Evolutionary conservation across 306 rosid species (phyloP).

Genomic region (Mimosa pudica): DNA sequence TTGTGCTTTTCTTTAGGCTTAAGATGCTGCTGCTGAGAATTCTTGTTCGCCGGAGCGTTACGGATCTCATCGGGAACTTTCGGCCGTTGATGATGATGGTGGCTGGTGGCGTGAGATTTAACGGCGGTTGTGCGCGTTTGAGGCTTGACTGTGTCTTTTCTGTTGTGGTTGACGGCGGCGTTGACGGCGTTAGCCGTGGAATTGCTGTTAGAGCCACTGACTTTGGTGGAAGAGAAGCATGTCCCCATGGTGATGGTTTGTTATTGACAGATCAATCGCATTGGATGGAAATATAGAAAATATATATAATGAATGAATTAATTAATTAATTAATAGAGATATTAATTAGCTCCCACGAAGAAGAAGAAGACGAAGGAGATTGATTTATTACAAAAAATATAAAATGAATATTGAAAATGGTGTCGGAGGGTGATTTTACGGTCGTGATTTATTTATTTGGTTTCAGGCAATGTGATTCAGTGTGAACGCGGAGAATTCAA

Average conservation of each 20-base stretch:
- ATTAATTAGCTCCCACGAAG: background rate
- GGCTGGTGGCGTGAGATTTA: conserved; percentile 33
- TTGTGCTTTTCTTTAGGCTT: conserved; percentile 39
- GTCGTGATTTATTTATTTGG: background rate
- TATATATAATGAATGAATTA: conserved; percentile 1
- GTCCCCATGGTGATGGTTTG: conserved; percentile 50
- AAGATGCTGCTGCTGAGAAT: conserved; percentile 40
- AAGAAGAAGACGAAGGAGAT: background rate
- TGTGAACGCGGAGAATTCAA: background rate
- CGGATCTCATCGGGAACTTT: conserved; percentile 41
- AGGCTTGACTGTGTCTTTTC: conserved; percentile 28
- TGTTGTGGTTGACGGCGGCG: conserved; percentile 43
- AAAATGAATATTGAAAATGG: background rate
- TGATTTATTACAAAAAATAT: background rate
- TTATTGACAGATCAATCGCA: background rate
- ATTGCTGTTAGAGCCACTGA: conserved; percentile 61
- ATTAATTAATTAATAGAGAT: background rate
- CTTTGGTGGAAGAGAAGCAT: conserved; percentile 61
- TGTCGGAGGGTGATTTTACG: background rate
- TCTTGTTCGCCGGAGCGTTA: conserved; percentile 18
- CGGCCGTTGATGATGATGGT: conserved; percentile 26
- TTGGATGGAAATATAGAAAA: background rate
- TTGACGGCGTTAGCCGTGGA: conserved; percentile 27
- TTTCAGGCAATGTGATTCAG: background rate
- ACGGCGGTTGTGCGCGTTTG: conserved; percentile 25